A percentile compares a stretch with the other conserved stretches of the same genome.
Conservation (phyloP, 768 basidiomycete genomes). For the Leucogyrophana mollusca region DNA sequence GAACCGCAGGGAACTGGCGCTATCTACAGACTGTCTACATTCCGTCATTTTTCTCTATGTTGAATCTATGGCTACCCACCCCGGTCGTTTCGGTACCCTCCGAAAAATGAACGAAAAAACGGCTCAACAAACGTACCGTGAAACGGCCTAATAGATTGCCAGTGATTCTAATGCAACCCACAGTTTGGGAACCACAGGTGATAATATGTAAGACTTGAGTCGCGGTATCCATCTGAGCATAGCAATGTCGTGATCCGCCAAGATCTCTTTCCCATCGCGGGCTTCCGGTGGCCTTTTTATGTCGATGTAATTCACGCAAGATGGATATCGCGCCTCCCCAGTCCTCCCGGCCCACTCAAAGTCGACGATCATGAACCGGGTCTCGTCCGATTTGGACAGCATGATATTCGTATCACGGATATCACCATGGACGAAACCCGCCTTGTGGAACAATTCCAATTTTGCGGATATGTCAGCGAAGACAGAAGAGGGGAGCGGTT, state of each 20-base stretch:
- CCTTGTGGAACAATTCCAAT: conserved; percentile 10
- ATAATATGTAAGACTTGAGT: too few relatives aligned
- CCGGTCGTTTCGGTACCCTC: too few relatives aligned
- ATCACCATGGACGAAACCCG: conserved; percentile 21
- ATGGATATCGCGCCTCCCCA: conserved; percentile 20
- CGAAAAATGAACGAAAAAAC: too few relatives aligned
- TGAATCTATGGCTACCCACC: too few relatives aligned
- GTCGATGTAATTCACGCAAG: conserved; percentile 3
- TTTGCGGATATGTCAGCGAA: neutral
- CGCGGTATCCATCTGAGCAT: too few relatives aligned
- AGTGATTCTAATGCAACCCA: too few relatives aligned
- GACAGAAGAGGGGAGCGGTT: neutral
- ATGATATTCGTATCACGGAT: conserved; percentile 22
- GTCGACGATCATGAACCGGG: conserved; percentile 19
- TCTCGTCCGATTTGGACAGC: conserved; percentile 1
- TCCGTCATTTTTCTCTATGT: too few relatives aligned
- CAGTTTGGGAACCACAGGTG: too few relatives aligned
- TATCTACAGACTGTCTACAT: too few relatives aligned
- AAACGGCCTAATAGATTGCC: too few relatives aligned
- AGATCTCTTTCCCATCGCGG: neutral
- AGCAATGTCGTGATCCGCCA: neutral
- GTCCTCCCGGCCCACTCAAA: conserved; percentile 28
- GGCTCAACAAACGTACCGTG: too few relatives aligned
- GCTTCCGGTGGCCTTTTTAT: conserved; percentile 2
- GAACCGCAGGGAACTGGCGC: too few relatives aligned